These are phyloP conservation scores for Macrophomina phaseolina DNA, from an alignment of 2,329 filamentous ascomycete species.

Conservation along the genomic window DNA sequence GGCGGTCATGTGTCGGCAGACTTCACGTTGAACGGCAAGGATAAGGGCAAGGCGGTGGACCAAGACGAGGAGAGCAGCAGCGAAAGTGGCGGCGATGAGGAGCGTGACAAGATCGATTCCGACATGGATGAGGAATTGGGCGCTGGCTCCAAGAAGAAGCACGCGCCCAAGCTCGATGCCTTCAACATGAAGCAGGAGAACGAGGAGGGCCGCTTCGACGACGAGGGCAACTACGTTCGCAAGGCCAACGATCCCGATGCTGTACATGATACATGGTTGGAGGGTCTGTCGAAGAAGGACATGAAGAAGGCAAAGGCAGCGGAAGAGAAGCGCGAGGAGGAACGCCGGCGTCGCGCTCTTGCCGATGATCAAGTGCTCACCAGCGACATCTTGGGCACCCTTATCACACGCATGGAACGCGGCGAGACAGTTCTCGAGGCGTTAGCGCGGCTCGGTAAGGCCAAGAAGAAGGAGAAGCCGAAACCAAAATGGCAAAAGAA, in stretches of 20 bases:
- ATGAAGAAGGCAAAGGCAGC: constrained; percentile 88
- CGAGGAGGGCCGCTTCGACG: constrained; percentile 91
- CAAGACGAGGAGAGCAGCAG: constrained; percentile 62
- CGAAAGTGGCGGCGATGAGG: constrained; percentile 66
- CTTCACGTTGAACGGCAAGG: constrained; percentile 65
- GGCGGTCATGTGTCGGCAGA: constrained; percentile 70
- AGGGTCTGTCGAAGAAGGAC: constrained; percentile 91
- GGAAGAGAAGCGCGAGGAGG: constrained; percentile 81
- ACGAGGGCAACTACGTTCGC: constrained; percentile 86
- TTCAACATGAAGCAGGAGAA: constrained; percentile 93
- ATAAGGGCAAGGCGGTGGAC: constrained; percentile 36
- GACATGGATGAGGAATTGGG: constrained; percentile 88
- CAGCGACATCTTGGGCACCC: constrained; percentile 71
- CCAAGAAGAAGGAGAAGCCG: constrained; percentile 51
- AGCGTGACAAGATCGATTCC: constrained; percentile 67
- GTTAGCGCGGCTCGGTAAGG: constrained; percentile 77
- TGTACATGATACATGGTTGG: constrained; percentile 88
- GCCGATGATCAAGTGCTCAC: constrained; percentile 77
- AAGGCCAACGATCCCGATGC: constrained; percentile 89
- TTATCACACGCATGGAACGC: constrained; percentile 76
- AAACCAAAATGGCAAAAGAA: constrained; percentile 71
- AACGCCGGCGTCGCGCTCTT: constrained; percentile 72
- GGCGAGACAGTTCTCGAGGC: constrained; percentile 90
- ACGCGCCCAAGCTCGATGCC: constrained; percentile 91
- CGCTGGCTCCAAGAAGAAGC: constrained; percentile 85